These are phyloP conservation scores for Porphyrellus sp. DNA, from an alignment of 1,284 basidiomycete species.

Conservation along the genomic window DNA sequence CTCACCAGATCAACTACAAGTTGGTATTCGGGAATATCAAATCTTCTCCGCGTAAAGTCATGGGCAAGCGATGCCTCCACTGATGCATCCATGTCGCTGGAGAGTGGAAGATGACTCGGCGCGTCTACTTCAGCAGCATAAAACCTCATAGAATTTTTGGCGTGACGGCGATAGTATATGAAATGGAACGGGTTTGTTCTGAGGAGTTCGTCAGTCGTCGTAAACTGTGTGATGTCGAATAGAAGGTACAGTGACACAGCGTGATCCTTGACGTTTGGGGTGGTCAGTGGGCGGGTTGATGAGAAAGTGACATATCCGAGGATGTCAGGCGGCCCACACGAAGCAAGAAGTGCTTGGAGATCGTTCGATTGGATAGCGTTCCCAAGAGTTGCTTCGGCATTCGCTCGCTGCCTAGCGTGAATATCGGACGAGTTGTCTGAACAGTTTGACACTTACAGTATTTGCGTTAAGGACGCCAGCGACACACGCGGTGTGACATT, in stretches of 20 bases:
- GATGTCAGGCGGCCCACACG: constrained; percentile 28
- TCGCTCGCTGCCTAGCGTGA: constrained; percentile 17
- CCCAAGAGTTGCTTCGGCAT: constrained; percentile 21
- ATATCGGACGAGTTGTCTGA: background rate
- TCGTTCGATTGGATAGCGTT: constrained; percentile 11
- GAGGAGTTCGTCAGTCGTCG: constrained; percentile 10
- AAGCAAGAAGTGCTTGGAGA: constrained; percentile 2
- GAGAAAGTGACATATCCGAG: constrained; percentile 28
- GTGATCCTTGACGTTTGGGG: constrained; percentile 22
- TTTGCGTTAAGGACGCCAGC: constrained; percentile 45
- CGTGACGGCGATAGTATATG: constrained; percentile 52
- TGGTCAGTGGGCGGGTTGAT: constrained; percentile 2
- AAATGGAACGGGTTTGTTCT: constrained; percentile 31
- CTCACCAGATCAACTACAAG: constrained; percentile 27
- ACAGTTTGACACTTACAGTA: constrained; percentile 30
- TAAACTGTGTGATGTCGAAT: constrained; percentile 5
- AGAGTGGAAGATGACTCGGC: constrained; percentile 25
- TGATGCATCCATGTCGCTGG: constrained; percentile 8
- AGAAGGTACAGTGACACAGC: constrained; percentile 17
- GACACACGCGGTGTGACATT: constrained; percentile 42
- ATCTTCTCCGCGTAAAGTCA: constrained; percentile 27
- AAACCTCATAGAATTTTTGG: constrained; percentile 49
- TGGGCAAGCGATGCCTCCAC: constrained; percentile 24
- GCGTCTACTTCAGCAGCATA: constrained; percentile 46
- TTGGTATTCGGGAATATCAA: constrained; percentile 13